phyloP scores from a whole-genome alignment of 495 filamentous ascomycete species.

The Aspergillus sparsus region DNA sequence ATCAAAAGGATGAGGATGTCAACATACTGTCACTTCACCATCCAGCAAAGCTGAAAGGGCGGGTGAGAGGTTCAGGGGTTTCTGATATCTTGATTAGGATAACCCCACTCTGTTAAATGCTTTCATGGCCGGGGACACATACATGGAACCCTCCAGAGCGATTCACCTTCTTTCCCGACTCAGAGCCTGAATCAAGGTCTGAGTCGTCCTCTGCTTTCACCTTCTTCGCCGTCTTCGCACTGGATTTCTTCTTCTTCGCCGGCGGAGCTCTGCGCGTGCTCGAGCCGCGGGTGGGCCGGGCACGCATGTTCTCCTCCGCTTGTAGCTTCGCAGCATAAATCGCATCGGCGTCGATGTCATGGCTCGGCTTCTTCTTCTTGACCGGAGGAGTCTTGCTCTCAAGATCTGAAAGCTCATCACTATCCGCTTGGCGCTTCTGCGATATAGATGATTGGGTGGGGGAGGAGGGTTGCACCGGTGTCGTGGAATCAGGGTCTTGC shows the following conservation, averaged over 20 bases:
- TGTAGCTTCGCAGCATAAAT: conserved; percentile 83
- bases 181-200: conserved; percentile 64
- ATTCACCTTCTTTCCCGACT: conserved; percentile 64
- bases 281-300: conserved; percentile 69
- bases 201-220: conserved; percentile 79
- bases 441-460: conserved; percentile 53
- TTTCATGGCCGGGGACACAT: conserved; percentile 31
- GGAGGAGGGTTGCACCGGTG: conserved; percentile 45
- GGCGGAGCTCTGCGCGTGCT: conserved; percentile 57
- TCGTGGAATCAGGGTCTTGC: conserved; percentile 33
- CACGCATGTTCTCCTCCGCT: conserved; percentile 81
- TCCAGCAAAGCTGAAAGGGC: conserved; percentile 64
- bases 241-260: conserved; percentile 63
- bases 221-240: conserved; percentile 73
- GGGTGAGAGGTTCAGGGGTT: conserved; percentile 65
- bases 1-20: neutral
- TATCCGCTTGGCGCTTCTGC: conserved; percentile 57
- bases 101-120: neutral
- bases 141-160: conserved; percentile 69
- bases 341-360: conserved; percentile 74
- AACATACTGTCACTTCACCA: conserved; percentile 60
- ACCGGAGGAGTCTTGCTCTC: conserved; percentile 47
- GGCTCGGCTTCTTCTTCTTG: conserved; percentile 58
- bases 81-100: conserved; percentile 43
- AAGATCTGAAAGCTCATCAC: conserved; percentile 50